Evolutionary conservation across 495 filamentous ascomycete species (phyloP).

Genomic region (Achaetomiella virescens): DNA sequence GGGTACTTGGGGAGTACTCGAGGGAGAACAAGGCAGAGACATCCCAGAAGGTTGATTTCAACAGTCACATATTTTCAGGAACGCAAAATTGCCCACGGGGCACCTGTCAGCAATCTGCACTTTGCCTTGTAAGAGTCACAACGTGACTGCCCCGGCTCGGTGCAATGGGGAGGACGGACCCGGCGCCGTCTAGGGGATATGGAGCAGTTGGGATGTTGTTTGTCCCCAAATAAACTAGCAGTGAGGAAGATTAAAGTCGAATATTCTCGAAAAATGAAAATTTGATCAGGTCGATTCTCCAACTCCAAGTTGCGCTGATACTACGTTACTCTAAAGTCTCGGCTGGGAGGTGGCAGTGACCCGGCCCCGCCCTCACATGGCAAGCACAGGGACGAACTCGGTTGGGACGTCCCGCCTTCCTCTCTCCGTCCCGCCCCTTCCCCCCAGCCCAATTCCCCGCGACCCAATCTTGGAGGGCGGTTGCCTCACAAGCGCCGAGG

Average conservation of each 20-base stretch:
- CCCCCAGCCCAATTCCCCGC: background rate
- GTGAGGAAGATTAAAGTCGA: too few species aligned
- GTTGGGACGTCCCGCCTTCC: slow-evolving; percentile 3
- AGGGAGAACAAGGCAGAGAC: background rate
- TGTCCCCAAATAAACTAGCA: too few species aligned
- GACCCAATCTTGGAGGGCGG: background rate
- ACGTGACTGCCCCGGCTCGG: background rate
- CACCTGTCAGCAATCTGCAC: too few species aligned
- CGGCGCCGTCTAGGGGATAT: too few species aligned
- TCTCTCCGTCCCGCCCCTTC: slow-evolving; percentile 9
- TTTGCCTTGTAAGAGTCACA: too few species aligned
- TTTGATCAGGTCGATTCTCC: too few species aligned
- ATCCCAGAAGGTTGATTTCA: background rate
- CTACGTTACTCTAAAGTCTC: background rate
- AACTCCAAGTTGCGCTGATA: too few species aligned
- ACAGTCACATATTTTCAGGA: background rate
- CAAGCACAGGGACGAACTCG: background rate
- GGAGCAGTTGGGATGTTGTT: too few species aligned
- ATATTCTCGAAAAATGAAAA: too few species aligned
- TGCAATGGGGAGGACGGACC: too few species aligned
- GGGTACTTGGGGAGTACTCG: background rate
- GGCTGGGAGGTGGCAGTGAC: background rate
- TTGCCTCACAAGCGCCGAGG: slow-evolving; percentile 3
- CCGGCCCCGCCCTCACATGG: slow-evolving; percentile 1
- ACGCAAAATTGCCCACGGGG: background rate